These are phyloP conservation scores for Chaetomiaceae sp. DNA, from an alignment of 2,329 filamentous ascomycete genomes.

Conservation along the genomic window DNA sequence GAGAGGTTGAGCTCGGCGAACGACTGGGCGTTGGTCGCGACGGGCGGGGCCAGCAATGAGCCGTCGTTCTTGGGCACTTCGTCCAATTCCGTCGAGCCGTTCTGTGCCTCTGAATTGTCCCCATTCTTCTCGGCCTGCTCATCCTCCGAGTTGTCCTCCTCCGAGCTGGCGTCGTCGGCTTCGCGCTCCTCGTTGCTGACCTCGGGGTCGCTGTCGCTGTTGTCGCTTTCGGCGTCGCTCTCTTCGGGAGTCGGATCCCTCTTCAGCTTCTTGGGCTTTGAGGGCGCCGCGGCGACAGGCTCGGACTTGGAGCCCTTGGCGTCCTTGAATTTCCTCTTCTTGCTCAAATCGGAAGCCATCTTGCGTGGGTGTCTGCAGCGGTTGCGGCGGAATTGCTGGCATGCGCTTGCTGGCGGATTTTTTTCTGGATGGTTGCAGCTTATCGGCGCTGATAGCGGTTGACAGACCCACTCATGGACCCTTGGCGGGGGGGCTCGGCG, in stretches of 20 bases:
- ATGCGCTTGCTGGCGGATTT: not conserved
- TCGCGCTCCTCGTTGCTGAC: constrained; percentile 16
- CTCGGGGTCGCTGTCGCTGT: constrained; percentile 14
- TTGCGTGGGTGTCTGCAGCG: constrained; percentile 14
- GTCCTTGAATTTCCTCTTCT: constrained; percentile 37
- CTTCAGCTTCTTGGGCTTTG: constrained; percentile 26
- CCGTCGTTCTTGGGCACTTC: constrained; percentile 36
- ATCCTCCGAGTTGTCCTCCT: constrained; percentile 11
- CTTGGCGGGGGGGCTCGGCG: constrained; percentile 1
- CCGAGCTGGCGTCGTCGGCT: not conserved
- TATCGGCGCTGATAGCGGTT: constrained; percentile 8
- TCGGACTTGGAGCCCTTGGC: constrained; percentile 24
- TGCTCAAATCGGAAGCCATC: constrained; percentile 32
- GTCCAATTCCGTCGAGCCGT: constrained; percentile 32
- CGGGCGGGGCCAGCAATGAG: constrained; percentile 54
- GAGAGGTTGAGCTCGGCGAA: constrained; percentile 83
- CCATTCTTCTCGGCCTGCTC: constrained; percentile 23
- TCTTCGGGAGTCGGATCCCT: constrained; percentile 22
- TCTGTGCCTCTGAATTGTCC: constrained; percentile 30
- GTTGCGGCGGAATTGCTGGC: not conserved
- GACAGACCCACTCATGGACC: too few species aligned
- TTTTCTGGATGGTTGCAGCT: constrained; percentile 1
- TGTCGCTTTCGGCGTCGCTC: constrained; percentile 21
- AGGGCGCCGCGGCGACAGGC: not conserved
- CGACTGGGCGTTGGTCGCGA: constrained; percentile 59